A percentile compares a stretch with the other conserved stretches of the same genome.
These are phyloP conservation scores for Aspergillus luchuensis DNA, from an alignment of 2,329 filamentous ascomycete species.

Conservation along the genomic window DNA sequence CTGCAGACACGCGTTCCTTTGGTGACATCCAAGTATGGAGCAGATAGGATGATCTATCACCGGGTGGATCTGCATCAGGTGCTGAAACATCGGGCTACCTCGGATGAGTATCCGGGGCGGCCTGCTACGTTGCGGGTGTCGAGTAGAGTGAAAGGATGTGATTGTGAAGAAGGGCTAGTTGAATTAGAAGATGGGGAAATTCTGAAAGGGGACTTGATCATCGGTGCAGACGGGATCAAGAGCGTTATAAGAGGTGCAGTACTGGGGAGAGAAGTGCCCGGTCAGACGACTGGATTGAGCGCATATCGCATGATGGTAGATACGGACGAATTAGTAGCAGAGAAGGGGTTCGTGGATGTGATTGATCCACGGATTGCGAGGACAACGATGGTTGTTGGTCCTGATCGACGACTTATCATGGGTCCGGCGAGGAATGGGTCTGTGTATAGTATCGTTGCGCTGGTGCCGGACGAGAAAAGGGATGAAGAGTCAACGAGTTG, in stretches of 20 bases:
- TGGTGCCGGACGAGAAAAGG: constrained; percentile 44
- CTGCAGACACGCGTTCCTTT: constrained; percentile 24
- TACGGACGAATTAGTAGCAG: neutral
- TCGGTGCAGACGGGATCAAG: constrained; percentile 35
- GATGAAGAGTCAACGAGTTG: constrained; percentile 10
- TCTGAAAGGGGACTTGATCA: constrained; percentile 27
- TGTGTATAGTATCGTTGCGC: constrained; percentile 47
- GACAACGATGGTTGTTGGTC: constrained; percentile 52
- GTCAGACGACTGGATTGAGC: neutral
- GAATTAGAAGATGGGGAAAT: constrained; percentile 20
- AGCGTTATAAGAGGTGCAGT: constrained; percentile 6
- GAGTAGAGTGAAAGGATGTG: neutral
- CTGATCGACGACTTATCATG: constrained; percentile 49
- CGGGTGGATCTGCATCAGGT: constrained; percentile 28
- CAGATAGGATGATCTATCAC: constrained; percentile 26
- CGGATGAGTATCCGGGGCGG: neutral
- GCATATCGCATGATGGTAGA: neutral
- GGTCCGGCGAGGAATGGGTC: constrained; percentile 47
- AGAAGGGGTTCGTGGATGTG: constrained; percentile 26
- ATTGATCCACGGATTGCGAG: constrained; percentile 43
- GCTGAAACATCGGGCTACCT: constrained; percentile 13
- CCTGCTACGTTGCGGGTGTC: neutral
- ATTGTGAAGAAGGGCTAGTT: constrained; percentile 1
- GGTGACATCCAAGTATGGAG: constrained; percentile 21
- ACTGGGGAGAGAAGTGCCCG: neutral